Evolutionary conservation across 192 early-diverging fungal species (phyloP), one percentile per base, ranked within the genome.

Genomic region (Podila epicladia): DNA sequence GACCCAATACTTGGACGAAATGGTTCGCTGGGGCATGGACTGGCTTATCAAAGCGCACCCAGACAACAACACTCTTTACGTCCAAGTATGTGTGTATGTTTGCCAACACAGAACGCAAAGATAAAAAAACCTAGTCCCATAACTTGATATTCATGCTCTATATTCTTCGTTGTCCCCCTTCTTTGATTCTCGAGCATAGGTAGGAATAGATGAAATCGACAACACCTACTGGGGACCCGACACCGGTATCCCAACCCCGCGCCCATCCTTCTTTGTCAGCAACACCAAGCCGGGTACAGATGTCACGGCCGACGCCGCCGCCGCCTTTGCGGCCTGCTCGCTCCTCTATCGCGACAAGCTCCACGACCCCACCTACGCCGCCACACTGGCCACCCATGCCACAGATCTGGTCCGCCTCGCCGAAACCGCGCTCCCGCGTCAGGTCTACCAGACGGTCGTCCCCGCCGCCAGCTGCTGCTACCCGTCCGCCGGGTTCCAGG

Each of bases 11-110:
- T 68, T 90, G 9, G 57, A 70, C 33, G 82, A 83, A 38, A 88
- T 83, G 83, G 35, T 90, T 12, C 85, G 82, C 20, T 89, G 87
- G 86, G 85, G 88, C 19, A 88, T 71, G n/a, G 88, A 90, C 64
- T 90, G 87, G 86, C 64, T 90, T 28, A 82, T 88, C 29, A 86
- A 87, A 61, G 87, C 88, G 6, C 87, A 90, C 61, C 82, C 87
- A 37, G 65, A 84, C 17, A 59, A 73, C 49, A 74, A 86, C 24
- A 76, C 80, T 13, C 69, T 90, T 13, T 86, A 85, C 64, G 88
- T 86, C 26, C 85, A 88, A 69, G 82, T 45, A 45, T 15, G 41
- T 4, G 11, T 45, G 11, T 3, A n/a, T n/a, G n/a, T n/a, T n/a
- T n/a, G n/a, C 13, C 41, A 45, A 15, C 13, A 45, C 2, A 15